Percentiles rank a stretch among this genome's conserved stretches.
phyloP scores from a whole-genome alignment of 345 rosid genomes.

The Syzygium jambos region DNA sequence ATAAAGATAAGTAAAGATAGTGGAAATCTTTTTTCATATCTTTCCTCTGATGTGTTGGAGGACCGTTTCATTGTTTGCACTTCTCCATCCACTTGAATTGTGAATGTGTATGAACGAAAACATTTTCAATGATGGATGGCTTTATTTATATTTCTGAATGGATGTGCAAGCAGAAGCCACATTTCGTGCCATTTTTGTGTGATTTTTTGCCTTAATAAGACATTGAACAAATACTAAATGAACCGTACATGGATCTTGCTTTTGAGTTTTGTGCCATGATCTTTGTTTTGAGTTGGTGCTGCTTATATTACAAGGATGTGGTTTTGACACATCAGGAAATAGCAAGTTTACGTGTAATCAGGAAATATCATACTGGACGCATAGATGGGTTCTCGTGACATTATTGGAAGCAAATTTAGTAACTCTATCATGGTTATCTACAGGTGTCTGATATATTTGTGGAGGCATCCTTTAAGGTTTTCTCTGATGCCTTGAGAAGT shows the following conservation, averaged over 20 bases:
- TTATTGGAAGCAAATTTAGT: not conserved
- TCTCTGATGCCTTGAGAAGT: constrained; percentile 53
- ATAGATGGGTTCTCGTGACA: not conserved
- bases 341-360: not conserved
- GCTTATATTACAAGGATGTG: not conserved
- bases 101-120: not conserved
- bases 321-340: not conserved
- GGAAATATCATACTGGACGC: not conserved
- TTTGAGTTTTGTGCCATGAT: not conserved
- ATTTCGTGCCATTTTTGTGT: not conserved
- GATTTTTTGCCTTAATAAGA: not conserved
- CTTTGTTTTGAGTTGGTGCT: not conserved
- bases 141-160: not conserved
- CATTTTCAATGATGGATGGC: not conserved
- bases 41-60: not conserved
- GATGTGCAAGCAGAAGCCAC: not conserved
- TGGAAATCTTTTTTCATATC: not conserved
- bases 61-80: not conserved
- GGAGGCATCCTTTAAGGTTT: constrained; percentile 71
- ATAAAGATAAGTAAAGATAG: not conserved
- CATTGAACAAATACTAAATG: not conserved
- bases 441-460: constrained; percentile 79
- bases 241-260: not conserved
- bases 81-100: not conserved
- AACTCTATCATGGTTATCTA: not conserved